Percentiles rank a stretch among this genome's conserved stretches.
Conservation (phyloP, 2,329 filamentous ascomycete species). For the Phoma sp. region DNA sequence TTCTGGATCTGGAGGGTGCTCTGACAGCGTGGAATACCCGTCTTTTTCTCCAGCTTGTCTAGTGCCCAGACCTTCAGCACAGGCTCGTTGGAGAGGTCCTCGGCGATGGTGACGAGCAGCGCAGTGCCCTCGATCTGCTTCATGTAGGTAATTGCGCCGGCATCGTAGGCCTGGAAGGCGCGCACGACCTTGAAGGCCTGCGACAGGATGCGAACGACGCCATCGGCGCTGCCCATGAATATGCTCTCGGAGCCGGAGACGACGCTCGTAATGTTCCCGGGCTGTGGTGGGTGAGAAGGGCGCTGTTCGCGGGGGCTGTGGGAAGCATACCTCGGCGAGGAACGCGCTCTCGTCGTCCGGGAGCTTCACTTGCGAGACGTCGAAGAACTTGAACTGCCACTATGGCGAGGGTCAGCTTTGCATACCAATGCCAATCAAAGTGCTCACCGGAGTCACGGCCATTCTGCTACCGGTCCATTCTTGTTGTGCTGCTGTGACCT, state of each 20-base stretch:
- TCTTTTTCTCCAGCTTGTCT: conserved; percentile 93
- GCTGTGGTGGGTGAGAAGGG: conserved; percentile 45
- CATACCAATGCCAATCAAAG: conserved; percentile 6
- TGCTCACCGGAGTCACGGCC: conserved; percentile 51
- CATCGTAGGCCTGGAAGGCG: conserved; percentile 85
- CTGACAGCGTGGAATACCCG: conserved; percentile 83
- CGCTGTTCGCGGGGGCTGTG: conserved; percentile 6
- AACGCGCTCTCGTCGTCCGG: conserved; percentile 78
- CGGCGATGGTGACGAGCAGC: conserved; percentile 82
- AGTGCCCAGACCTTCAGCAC: conserved; percentile 97
- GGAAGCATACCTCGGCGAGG: conserved; percentile 74
- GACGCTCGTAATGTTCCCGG: conserved; percentile 76
- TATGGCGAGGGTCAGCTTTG: conserved; percentile 50
- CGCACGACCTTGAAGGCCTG: conserved; percentile 85
- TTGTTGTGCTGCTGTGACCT: conserved; percentile 7
- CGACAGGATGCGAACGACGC: conserved; percentile 85
- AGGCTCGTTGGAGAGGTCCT: conserved; percentile 87
- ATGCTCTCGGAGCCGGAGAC: conserved; percentile 88
- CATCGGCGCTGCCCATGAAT: conserved; percentile 86
- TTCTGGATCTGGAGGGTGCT: conserved; percentile 88
- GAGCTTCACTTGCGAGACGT: conserved; percentile 83
- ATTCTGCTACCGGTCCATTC: conserved; percentile 40
- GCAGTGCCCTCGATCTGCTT: conserved; percentile 88
- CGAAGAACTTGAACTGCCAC: conserved; percentile 99
- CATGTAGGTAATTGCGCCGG: conserved; percentile 84